A percentile compares a stretch with the other conserved stretches of the same genome.
Evolutionary conservation across 2,329 filamentous ascomycete species (phyloP).

Genomic region (Phaeoacremonium minimum): DNA sequence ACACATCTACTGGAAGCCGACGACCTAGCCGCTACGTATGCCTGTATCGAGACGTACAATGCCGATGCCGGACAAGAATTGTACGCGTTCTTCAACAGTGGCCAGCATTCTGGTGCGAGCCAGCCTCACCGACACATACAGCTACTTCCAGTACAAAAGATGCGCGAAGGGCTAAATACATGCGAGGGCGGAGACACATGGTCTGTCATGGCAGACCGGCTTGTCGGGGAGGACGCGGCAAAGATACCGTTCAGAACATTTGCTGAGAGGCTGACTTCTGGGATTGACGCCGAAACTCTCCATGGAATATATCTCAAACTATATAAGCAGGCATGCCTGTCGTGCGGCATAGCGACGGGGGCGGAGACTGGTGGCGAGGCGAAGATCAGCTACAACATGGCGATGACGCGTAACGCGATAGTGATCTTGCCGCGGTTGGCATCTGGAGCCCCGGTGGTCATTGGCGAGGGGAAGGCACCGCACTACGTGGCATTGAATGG

Average conservation of each 20-base stretch:
- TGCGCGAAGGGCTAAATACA: conserved; percentile 47
- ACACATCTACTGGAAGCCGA: conserved; percentile 55
- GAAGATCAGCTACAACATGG: conserved; percentile 60
- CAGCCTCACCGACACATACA: conserved; percentile 71
- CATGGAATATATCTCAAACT: conserved; percentile 39
- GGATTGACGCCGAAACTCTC: conserved; percentile 21
- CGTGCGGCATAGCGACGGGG: conserved; percentile 15
- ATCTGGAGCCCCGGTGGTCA: conserved; percentile 36
- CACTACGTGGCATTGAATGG: conserved; percentile 50
- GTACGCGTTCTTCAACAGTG: conserved; percentile 69
- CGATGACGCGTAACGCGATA: conserved; percentile 49
- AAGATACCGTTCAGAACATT: conserved; percentile 44
- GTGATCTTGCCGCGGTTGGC: conserved; percentile 49
- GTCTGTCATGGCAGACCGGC: conserved; percentile 41
- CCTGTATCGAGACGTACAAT: conserved; percentile 55
- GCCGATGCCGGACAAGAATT: conserved; percentile 33
- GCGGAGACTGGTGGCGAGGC: conserved; percentile 33
- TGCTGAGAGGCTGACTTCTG: conserved; percentile 19
- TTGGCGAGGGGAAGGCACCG: conserved; percentile 17
- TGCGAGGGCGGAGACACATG: conserved; percentile 28
- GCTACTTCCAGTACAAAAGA: conserved; percentile 60
- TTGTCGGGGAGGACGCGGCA: conserved; percentile 15
- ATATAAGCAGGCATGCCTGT: conserved; percentile 38
- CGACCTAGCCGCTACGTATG: conserved; percentile 58
- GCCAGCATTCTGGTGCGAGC: conserved; percentile 63